These are phyloP conservation scores for Chamaecrista fasciculata DNA, from an alignment of 306 rosid species.

Conservation along the genomic window DNA sequence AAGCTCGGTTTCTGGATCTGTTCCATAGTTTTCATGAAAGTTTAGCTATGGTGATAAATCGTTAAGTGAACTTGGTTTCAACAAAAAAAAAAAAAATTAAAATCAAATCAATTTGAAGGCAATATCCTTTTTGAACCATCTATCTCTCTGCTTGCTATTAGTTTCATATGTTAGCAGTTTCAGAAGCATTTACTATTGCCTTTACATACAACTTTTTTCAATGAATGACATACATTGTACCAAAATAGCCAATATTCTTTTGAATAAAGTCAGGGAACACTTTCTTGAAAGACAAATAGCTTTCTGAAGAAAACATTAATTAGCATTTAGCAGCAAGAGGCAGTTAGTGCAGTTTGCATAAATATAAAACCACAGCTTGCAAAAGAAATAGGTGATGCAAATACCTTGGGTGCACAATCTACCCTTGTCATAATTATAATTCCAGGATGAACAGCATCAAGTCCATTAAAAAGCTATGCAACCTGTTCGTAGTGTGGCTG, in stretches of 20 bases:
- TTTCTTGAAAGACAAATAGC: neutral
- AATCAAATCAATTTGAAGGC: too few relatives aligned
- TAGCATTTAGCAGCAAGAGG: neutral
- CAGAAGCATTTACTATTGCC: neutral
- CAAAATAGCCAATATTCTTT: neutral
- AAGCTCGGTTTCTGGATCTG: slow-evolving; percentile 56
- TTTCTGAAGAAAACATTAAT: neutral
- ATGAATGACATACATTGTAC: neutral
- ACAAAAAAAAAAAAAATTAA: too few relatives aligned
- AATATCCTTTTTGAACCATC: too few relatives aligned
- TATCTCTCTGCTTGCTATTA: too few relatives aligned
- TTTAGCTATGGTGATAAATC: neutral
- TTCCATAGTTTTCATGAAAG: slow-evolving; percentile 39
- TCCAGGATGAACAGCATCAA: slow-evolving; percentile 95
- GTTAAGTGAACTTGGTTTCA: neutral
- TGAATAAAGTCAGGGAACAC: neutral
- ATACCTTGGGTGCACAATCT: slow-evolving; percentile 88
- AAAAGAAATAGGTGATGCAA: slow-evolving; percentile 20
- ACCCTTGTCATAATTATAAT: slow-evolving; percentile 80
- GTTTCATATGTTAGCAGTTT: too few relatives aligned
- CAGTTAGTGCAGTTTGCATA: neutral
- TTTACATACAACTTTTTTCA: neutral
- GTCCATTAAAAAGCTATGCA: slow-evolving; percentile 95
- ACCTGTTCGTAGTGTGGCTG: slow-evolving; percentile 97
- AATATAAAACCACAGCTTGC: neutral